Conservation (phyloP, 148 eudicot genomes). For the Agrostemma githago region DNA sequence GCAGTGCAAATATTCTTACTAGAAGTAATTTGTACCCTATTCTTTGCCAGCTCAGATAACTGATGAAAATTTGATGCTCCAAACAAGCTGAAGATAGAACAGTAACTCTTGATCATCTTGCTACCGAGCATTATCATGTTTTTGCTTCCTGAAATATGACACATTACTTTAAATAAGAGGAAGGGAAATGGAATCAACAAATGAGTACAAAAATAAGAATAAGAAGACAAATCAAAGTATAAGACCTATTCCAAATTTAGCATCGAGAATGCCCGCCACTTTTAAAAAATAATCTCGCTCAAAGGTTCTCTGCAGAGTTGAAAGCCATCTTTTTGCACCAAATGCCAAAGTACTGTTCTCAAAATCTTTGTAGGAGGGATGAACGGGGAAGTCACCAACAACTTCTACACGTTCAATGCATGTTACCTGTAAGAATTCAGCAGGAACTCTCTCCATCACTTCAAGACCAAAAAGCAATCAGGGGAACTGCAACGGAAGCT, state of each 20-base stretch:
- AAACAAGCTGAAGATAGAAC: slow-evolving; percentile 30
- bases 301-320: slow-evolving; percentile 46
- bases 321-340: slow-evolving; percentile 76
- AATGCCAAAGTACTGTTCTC: slow-evolving; percentile 48
- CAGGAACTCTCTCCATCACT: background rate
- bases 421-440: slow-evolving; percentile 45
- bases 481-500: background rate
- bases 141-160: slow-evolving; percentile 33
- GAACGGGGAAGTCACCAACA: slow-evolving; percentile 39
- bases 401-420: slow-evolving; percentile 68
- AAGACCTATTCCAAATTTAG: slow-evolving; percentile 27
- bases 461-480: background rate
- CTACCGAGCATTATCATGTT: slow-evolving; percentile 39
- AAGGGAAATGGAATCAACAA: background rate
- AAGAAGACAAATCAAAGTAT: slow-evolving; percentile 4
- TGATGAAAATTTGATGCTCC: slow-evolving; percentile 17
- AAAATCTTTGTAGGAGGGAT: slow-evolving; percentile 42
- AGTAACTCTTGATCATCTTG: slow-evolving; percentile 45
- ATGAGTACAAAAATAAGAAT: background rate
- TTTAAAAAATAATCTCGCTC: slow-evolving; percentile 19
- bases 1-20: slow-evolving; percentile 23
- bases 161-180: slow-evolving; percentile 18
- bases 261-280: slow-evolving; percentile 2
- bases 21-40: slow-evolving; percentile 28
- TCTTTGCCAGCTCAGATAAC: slow-evolving; percentile 22